Evolutionary conservation across 2,329 filamentous ascomycete genomes (phyloP).

Genomic region (Fusarium euwallaceae): DNA sequence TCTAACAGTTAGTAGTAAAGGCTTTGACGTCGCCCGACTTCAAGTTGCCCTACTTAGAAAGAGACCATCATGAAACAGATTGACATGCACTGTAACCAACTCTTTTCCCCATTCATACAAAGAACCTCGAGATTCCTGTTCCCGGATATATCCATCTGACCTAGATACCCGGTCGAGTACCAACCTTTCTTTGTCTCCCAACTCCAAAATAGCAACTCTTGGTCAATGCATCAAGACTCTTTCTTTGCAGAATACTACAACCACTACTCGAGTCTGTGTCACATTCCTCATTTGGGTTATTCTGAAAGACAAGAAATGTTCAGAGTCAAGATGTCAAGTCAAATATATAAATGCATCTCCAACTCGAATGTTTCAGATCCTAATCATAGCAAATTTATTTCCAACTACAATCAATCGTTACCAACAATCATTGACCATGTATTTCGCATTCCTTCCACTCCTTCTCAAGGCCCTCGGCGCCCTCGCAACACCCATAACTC

Average conservation of each 20-base stretch:
- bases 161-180: too few species aligned
- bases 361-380: neutral
- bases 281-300: neutral
- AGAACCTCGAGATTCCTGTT: neutral
- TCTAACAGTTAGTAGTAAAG: neutral
- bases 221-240: neutral
- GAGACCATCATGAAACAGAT: neutral
- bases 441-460: conserved; percentile 6
- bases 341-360: conserved; percentile 6
- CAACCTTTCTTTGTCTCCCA: conserved; percentile 16
- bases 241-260: neutral
- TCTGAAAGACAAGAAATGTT: neutral
- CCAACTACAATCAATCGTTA: conserved; percentile 10
- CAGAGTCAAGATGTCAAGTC: neutral
- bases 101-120: neutral
- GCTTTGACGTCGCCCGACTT: neutral
- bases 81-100: neutral
- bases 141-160: neutral
- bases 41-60: neutral
- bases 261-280: neutral
- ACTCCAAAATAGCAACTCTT: conserved; percentile 3
- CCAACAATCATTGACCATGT: conserved; percentile 7
- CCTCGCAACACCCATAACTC: neutral
- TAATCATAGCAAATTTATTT: neutral
- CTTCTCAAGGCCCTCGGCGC: neutral